Evolutionary conservation across 148 eudicot species (phyloP).

Genomic region (Polygonum maritimum): DNA sequence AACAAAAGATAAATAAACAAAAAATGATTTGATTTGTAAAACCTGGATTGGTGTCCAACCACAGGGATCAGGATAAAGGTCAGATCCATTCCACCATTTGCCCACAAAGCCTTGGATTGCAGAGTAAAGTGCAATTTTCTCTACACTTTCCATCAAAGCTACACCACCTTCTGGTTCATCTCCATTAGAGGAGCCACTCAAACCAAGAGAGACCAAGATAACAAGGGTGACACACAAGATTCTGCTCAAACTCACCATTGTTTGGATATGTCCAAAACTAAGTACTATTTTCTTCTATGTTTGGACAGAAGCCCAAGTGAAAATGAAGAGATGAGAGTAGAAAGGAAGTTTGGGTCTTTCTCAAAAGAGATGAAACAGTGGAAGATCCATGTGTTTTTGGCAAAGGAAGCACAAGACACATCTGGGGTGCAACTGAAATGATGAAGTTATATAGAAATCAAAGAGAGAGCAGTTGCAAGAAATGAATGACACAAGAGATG

Average conservation of each 20-base stretch:
- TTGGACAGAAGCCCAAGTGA: not conserved
- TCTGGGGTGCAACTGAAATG: not conserved
- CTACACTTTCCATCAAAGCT: constrained; percentile 55
- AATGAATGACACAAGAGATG: not conserved
- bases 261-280: not conserved
- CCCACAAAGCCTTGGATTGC: constrained; percentile 87
- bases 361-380: not conserved
- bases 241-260: constrained; percentile 23
- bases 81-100: constrained; percentile 75
- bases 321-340: not conserved
- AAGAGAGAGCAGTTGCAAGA: not conserved
- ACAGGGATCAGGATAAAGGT: constrained; percentile 90
- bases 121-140: constrained; percentile 56
- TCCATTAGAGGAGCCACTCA: constrained; percentile 32
- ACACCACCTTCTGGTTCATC: constrained; percentile 20
- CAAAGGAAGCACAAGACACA: no score
- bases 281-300: not conserved
- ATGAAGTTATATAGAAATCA: not conserved
- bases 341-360: not conserved
- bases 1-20: not conserved
- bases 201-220: constrained; percentile 16
- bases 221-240: constrained; percentile 8
- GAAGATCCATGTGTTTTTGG: not conserved
- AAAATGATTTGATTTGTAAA: not conserved
- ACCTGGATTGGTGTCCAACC: constrained; percentile 98